These are phyloP conservation scores for Vigna nakashimae DNA, from an alignment of 306 rosid genomes.

Conservation along the genomic window DNA sequence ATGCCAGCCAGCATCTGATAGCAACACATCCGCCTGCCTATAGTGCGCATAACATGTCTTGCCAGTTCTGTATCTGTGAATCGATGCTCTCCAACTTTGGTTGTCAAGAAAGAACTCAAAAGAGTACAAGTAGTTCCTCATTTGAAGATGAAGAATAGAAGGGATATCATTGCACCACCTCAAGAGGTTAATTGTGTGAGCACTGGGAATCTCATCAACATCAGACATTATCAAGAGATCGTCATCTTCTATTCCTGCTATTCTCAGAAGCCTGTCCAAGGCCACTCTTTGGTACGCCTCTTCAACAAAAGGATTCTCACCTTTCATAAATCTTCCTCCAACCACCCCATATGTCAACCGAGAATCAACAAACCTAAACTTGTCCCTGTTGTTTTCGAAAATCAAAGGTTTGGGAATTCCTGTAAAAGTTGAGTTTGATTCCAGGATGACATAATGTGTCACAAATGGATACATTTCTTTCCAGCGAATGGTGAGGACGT, in stretches of 20 bases:
- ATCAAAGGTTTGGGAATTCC: conserved; percentile 66
- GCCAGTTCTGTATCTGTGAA: conserved; percentile 63
- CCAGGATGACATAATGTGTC: conserved; percentile 75
- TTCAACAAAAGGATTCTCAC: conserved; percentile 83
- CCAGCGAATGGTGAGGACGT: conserved; percentile 82
- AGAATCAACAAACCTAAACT: conserved; percentile 64
- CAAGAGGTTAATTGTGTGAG: conserved; percentile 86
- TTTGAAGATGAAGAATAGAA: conserved; percentile 70
- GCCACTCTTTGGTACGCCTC: conserved; percentile 87
- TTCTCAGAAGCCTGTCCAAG: conserved; percentile 69
- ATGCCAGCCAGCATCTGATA: conserved; percentile 88
- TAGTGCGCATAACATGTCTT: conserved; percentile 78
- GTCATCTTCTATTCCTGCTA: conserved; percentile 80
- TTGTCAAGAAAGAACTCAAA: conserved; percentile 70
- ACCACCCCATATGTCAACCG: conserved; percentile 65
- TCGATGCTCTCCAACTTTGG: conserved; percentile 82
- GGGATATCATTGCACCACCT: conserved; percentile 84
- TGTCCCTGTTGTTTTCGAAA: conserved; percentile 60
- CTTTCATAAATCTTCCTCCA: conserved; percentile 77
- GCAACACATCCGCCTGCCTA: conserved; percentile 63
- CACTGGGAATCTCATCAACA: conserved; percentile 92
- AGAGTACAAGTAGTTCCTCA: conserved; percentile 80
- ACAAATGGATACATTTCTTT: conserved; percentile 75
- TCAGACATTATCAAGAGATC: conserved; percentile 91
- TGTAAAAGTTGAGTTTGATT: conserved; percentile 85